Conservation (phyloP, 495 filamentous ascomycete species). For the Astrothelium macrocarpum region DNA sequence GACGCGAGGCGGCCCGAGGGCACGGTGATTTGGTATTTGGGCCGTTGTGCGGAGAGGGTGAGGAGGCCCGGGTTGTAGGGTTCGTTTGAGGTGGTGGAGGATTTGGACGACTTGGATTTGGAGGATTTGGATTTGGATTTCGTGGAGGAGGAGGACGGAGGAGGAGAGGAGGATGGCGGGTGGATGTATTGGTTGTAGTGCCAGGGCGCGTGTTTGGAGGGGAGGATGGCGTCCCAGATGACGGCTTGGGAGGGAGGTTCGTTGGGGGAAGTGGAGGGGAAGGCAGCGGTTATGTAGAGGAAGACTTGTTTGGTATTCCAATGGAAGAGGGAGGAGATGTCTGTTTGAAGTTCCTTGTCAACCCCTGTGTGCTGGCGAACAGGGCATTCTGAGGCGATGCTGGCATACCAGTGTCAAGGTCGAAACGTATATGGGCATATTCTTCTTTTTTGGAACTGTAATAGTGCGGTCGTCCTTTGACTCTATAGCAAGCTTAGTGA, state of each 20-base stretch:
- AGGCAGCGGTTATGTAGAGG: constrained; percentile 83
- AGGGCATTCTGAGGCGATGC: neutral
- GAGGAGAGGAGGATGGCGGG: constrained; percentile 13
- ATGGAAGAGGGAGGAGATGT: constrained; percentile 85
- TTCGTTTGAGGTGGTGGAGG: neutral
- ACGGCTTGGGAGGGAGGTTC: constrained; percentile 57
- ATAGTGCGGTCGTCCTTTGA: constrained; percentile 85
- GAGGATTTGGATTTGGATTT: constrained; percentile 23
- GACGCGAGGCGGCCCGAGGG: constrained; percentile 64
- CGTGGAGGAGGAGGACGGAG: constrained; percentile 22
- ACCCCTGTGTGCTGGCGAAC: constrained; percentile 1
- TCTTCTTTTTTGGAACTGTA: constrained; percentile 87
- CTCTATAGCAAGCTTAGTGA: constrained; percentile 38
- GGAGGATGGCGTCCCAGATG: constrained; percentile 93
- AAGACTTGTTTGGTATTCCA: constrained; percentile 99
- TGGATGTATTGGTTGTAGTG: constrained; percentile 41
- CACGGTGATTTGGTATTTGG: constrained; percentile 93
- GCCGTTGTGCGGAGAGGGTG: constrained; percentile 63
- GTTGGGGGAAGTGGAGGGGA: constrained; percentile 49
- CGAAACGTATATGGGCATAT: constrained; percentile 88
- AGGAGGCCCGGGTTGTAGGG: constrained; percentile 48
- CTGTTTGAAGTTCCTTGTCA: constrained; percentile 31
- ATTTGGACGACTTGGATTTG: neutral
- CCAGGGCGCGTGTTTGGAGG: constrained; percentile 47
- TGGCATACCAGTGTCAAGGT: constrained; percentile 59